Evolutionary conservation across 2,329 filamentous ascomycete species (phyloP).

Genomic region (Apiospora marii): DNA sequence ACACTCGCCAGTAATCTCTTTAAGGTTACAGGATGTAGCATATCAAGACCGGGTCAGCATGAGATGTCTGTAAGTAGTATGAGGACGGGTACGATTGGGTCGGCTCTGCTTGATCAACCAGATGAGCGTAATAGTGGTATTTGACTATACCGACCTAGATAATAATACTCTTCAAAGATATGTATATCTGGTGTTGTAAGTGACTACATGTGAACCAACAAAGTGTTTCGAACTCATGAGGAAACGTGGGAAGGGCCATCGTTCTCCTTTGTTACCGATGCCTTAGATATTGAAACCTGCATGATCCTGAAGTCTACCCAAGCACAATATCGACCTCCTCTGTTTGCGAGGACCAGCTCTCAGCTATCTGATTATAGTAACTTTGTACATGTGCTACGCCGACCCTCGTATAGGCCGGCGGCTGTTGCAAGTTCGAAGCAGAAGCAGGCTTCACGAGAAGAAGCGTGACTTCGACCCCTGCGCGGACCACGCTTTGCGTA

Average conservation of each 20-base stretch:
- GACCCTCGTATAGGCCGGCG: not conserved
- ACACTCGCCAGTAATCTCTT: not conserved
- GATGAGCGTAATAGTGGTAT: not conserved
- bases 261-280: not conserved
- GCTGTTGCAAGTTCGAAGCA: not conserved
- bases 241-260: not conserved
- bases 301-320: not conserved
- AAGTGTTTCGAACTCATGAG: not conserved
- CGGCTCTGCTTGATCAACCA: not conserved
- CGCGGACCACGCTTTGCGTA: not conserved
- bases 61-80: slow-evolving; percentile 10
- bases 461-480: not conserved
- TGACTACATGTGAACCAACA: not conserved
- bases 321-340: not conserved
- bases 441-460: not conserved
- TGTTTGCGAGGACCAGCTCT: not conserved
- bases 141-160: not conserved
- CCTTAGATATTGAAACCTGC: too few species aligned
- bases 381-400: not conserved
- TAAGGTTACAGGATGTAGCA: not conserved
- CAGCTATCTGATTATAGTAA: not conserved
- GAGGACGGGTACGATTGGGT: not conserved
- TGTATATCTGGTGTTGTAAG: not conserved
- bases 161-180: not conserved
- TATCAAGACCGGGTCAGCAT: not conserved